Conservation (phyloP, 208 protist genomes). For the Acanthamoeba healyi region DNA sequence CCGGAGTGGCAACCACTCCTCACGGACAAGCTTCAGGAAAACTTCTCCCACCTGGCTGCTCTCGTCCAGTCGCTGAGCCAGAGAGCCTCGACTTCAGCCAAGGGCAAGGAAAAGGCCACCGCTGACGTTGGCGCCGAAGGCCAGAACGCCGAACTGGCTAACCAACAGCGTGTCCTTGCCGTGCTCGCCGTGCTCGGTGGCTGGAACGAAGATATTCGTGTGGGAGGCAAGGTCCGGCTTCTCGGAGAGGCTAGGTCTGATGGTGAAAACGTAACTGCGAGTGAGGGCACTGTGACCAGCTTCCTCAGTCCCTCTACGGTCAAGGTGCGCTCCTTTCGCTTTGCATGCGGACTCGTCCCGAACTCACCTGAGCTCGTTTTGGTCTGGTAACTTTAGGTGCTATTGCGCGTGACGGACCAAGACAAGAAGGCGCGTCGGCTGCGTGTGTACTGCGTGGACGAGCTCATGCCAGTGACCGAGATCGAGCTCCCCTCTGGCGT, state of each 20-base stretch:
- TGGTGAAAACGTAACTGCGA: not conserved
- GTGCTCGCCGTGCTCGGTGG: slow-evolving; percentile 7
- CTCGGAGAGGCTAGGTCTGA: not conserved
- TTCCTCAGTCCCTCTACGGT: slow-evolving; percentile 13
- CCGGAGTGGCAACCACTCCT: slow-evolving; percentile 17
- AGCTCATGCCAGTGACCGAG: slow-evolving; percentile 25
- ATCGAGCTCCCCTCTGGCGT: not conserved
- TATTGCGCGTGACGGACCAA: not conserved
- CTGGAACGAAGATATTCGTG: slow-evolving; percentile 38
- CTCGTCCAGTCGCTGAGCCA: slow-evolving; percentile 7
- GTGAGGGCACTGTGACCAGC: not conserved
- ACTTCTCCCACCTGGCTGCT: not conserved
- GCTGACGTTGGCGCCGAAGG: not conserved
- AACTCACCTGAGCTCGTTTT: no score
- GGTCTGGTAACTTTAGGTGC: not conserved
- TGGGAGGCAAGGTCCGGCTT: slow-evolving; percentile 29
- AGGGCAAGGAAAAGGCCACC: slow-evolving; percentile 2
- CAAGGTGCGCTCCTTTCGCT: slow-evolving; percentile 4
- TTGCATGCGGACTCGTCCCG: no score
- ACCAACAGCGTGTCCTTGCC: not conserved
- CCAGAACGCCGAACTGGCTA: not conserved
- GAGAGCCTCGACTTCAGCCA: not conserved
- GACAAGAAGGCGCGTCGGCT: not conserved
- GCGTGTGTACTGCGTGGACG: not conserved
- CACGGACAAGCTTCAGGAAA: not conserved